Base-by-base conservation (phyloP, 768 basidiomycete species). In the Trametes cubensis region DNA sequence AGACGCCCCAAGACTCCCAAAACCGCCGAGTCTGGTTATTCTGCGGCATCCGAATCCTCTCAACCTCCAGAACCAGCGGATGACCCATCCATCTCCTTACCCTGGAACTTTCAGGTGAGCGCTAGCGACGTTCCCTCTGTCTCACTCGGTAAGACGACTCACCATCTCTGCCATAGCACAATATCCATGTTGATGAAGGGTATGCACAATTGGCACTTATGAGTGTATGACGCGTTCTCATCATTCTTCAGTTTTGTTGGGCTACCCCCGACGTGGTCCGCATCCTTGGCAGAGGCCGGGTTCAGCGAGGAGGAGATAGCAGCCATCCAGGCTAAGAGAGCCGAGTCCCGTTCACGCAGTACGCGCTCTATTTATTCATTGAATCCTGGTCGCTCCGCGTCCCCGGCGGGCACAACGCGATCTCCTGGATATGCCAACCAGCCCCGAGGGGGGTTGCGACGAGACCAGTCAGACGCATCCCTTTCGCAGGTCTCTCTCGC, bases 111-210 rank as follows among this genome's bases (percentile, higher is more conserved):
- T 62, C 87, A 87, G 81, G 88, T 85, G 70, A 48, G 83, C 56
- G 47, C 63, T 48, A 26, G 23, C 23, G 14, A 34, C 44, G 39
- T 47, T 13, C 26, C 28, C 38, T 38, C 15, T 62, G 46, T 51
- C 48, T 39, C 49, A 44, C 2, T 55, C 60, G 10, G 34, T 11
- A 34, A 34, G 34, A 34, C 34, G 34, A 34, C 53, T 54, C 34
- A 57, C 10, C 13, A 4, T 4, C 30, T 21, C 13, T 63, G 28
- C 26, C 18, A 18, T 64, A 90, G 88, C 89, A 92, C 70, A 82
- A 91, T 68, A 84, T 91, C 38, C 89, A 92, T 69, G 89, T 91
- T 28, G 87, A 91, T 72, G 89, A 90, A 74, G 85, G 79, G 85
- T 88, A 66, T 58, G 82, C 79, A 4, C 51, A 46, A 39, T 50